Percentiles rank a stretch among this genome's conserved stretches.
Conservation (phyloP, 306 rosid species). For the Urtica urens region DNA sequence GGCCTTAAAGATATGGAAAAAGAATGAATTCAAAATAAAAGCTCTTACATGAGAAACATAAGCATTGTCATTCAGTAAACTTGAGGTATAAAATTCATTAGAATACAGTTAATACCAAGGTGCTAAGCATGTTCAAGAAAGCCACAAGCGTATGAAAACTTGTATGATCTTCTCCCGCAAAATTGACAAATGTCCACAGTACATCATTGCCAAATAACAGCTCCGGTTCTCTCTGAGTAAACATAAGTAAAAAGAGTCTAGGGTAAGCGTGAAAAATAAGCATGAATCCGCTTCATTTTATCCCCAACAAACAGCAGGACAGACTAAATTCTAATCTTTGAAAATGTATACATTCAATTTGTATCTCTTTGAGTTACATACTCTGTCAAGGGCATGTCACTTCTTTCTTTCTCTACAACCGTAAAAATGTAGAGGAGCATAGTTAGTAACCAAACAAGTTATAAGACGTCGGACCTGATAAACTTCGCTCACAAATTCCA, state of each 20-base stretch:
- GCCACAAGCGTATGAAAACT: conserved; percentile 89
- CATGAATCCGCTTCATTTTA: background rate
- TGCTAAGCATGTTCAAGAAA: conserved; percentile 92
- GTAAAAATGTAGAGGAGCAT: no score
- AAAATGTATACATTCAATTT: no score
- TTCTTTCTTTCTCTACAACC: no score
- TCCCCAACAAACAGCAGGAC: background rate
- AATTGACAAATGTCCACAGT: conserved; percentile 93
- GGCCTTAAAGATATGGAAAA: conserved; percentile 43
- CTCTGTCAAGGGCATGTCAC: no score
- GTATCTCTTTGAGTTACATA: no score
- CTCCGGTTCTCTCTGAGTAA: conserved; percentile 82
- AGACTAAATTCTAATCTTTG: no score
- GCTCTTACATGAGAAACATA: background rate
- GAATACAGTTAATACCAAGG: conserved; percentile 48
- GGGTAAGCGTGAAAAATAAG: conserved; percentile 18
- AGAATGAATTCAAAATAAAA: background rate
- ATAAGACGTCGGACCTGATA: no score
- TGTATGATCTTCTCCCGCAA: conserved; percentile 97
- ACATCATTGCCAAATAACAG: conserved; percentile 83
- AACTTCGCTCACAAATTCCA: conserved; percentile 86
- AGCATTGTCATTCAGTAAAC: background rate
- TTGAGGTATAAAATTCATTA: background rate
- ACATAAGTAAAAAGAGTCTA: conserved; percentile 2
- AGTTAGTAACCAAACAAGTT: conserved; percentile 20